A percentile compares a stretch with the other conserved stretches of the same genome.
These are phyloP conservation scores for Ophiorrhiza pumila DNA, from an alignment of 257 asterid species.

Conservation along the genomic window DNA sequence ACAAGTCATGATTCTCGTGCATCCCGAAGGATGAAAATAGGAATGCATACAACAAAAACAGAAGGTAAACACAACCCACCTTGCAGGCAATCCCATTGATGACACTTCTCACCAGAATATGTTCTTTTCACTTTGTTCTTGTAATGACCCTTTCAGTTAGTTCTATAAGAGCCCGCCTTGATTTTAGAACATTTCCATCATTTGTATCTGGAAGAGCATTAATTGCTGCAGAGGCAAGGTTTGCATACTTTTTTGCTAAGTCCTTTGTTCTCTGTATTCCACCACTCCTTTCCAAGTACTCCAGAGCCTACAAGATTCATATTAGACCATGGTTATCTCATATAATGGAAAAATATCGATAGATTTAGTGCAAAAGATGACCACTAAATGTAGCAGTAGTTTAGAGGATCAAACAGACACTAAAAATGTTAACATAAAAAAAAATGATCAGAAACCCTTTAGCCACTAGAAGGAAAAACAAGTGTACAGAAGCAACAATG, in stretches of 20 bases:
- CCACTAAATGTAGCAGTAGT: not conserved
- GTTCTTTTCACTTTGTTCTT: constrained; percentile 49
- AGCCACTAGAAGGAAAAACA: not conserved
- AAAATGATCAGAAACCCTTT: not conserved
- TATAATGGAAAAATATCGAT: not conserved
- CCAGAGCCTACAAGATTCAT: constrained; percentile 57
- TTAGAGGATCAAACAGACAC: not conserved
- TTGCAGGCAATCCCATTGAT: constrained; percentile 43
- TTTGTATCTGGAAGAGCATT: constrained; percentile 64
- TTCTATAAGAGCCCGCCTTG: constrained; percentile 85
- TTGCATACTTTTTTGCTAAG: constrained; percentile 77
- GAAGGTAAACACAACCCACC: constrained; percentile 21
- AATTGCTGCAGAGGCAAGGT: constrained; percentile 78
- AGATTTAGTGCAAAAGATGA: not conserved
- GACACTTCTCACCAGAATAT: constrained; percentile 30
- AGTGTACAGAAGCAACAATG: not conserved
- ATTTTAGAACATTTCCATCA: constrained; percentile 65
- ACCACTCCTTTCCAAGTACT: constrained; percentile 66
- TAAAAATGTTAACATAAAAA: not conserved
- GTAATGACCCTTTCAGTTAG: constrained; percentile 75
- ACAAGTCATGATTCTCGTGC: too few relatives aligned
- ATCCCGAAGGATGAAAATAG: constrained; percentile 65
- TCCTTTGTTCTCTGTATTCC: constrained; percentile 85
- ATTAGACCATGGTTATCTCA: constrained; percentile 4
- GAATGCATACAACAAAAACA: constrained; percentile 37